These are phyloP conservation scores for Grosmannia clavigera DNA, from an alignment of 2,329 filamentous ascomycete genomes.

Conservation along the genomic window DNA sequence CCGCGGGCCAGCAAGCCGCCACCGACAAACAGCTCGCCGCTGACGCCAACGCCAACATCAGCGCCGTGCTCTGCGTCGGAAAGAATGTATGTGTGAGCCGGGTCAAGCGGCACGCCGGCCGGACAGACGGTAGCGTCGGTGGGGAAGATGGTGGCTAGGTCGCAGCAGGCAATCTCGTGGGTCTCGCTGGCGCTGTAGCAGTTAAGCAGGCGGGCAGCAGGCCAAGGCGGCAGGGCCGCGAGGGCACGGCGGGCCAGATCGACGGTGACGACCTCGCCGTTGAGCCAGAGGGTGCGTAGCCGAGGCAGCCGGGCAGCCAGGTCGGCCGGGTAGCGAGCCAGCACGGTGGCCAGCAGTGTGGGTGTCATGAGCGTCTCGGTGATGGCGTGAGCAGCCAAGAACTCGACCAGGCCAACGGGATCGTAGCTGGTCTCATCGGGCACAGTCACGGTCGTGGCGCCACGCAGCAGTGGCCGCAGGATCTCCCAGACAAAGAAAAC, in stretches of 20 bases:
- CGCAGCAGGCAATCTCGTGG: constrained; percentile 66
- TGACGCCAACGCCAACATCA: constrained; percentile 46
- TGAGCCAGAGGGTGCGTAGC: constrained; percentile 63
- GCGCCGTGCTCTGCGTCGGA: constrained; percentile 47
- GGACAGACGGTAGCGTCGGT: constrained; percentile 45
- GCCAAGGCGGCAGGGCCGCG: constrained; percentile 50
- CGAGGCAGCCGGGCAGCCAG: constrained; percentile 51
- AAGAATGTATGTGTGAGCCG: constrained; percentile 58
- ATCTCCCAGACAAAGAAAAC: constrained; percentile 86
- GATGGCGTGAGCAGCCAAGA: constrained; percentile 52
- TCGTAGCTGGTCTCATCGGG: constrained; percentile 71
- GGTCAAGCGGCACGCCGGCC: constrained; percentile 58
- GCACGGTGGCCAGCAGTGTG: constrained; percentile 61
- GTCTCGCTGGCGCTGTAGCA: constrained; percentile 77
- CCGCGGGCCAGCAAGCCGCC: constrained; percentile 62
- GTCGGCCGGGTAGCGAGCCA: constrained; percentile 51
- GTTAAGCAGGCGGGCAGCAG: constrained; percentile 57
- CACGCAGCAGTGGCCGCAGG: constrained; percentile 60
- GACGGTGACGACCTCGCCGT: constrained; percentile 71
- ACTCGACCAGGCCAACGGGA: constrained; percentile 58
- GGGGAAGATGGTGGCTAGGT: constrained; percentile 53
- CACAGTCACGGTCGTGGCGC: constrained; percentile 63
- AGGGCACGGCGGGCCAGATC: constrained; percentile 60
- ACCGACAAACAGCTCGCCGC: constrained; percentile 64
- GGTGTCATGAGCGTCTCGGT: constrained; percentile 79